Conservation (phyloP, 495 filamentous ascomycete species). For the Astrothelium macrocarpum region DNA sequence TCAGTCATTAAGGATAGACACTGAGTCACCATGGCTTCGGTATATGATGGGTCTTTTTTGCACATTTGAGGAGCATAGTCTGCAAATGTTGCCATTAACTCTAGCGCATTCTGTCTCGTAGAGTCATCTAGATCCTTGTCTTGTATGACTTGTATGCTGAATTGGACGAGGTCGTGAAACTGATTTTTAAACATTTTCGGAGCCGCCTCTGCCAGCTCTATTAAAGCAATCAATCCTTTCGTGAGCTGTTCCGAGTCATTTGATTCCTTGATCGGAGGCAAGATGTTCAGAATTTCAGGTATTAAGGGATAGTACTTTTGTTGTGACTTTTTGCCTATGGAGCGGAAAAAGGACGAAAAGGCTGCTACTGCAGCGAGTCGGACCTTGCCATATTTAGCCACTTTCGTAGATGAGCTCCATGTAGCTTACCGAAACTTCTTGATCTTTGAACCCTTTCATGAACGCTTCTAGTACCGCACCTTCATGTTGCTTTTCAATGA, state of each 20-base stretch:
- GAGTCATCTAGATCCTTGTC: constrained; percentile 89
- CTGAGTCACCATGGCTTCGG: constrained; percentile 94
- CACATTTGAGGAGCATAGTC: constrained; percentile 91
- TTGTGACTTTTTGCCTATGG: constrained; percentile 74
- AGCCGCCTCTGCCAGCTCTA: constrained; percentile 82
- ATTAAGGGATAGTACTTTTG: constrained; percentile 77
- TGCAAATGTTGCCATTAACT: constrained; percentile 97
- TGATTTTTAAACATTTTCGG: constrained; percentile 93
- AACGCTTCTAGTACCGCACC: constrained; percentile 77
- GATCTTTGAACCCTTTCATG: constrained; percentile 82
- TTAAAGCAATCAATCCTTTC: constrained; percentile 77
- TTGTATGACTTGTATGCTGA: constrained; percentile 84
- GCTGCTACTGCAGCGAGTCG: constrained; percentile 92
- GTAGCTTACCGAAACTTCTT: constrained; percentile 59
- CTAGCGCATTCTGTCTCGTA: constrained; percentile 86
- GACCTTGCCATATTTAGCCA: constrained; percentile 43
- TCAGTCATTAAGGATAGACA: constrained; percentile 99
- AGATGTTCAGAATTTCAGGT: constrained; percentile 80
- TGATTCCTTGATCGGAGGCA: constrained; percentile 84
- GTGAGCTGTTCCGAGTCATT: constrained; percentile 82
- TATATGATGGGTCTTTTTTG: constrained; percentile 82
- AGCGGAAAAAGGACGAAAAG: constrained; percentile 90
- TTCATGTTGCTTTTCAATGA: constrained; percentile 94
- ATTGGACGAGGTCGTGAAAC: constrained; percentile 84
- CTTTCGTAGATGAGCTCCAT: not conserved